Evolutionary conservation across 2,329 filamentous ascomycete genomes (phyloP), one percentile per base, ranked within the genome.

Genomic region (Coniochaeta prunicola): DNA sequence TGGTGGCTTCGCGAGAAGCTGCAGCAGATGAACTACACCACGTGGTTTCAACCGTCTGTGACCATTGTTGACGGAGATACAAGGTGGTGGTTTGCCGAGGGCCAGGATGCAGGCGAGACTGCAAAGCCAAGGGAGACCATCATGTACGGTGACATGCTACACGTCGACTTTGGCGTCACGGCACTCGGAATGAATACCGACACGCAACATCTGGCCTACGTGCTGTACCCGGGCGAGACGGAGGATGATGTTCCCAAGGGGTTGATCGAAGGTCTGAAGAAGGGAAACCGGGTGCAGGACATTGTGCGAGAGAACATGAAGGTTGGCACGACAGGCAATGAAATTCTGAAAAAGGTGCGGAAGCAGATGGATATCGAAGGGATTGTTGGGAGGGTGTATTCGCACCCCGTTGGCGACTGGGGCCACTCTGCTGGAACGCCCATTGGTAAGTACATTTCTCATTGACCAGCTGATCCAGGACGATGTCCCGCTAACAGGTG

Each of bases 1-100:
- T 81, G 78, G 78, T 80, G 77, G 77, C 70, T 80, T 67, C 71
- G 77, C n/a, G 76, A 79, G 40, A 74, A 73, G 63, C 73, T 80
- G 24, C 75, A 78, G 65, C 70, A 71, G 31, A 69, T 78, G 58
- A 80, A 81, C 65, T 80, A 79, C 67, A 77, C 76, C 6, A 80
- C 78, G 4, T 81, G 79, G 79, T 81, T 81, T 63, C 76, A 79
- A 19, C 77, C 78, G 2, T 69, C 70, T 58, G 77, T 80, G 17
- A 74, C 68, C 53, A 72, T 80, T 58, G 63, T 80, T 24, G 70
- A 68, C 2, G 68, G 68, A 38, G 62, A 66, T 13, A 36, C 28
- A 4, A 31, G 17, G 17, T 36, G 17, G 17, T 36, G 30, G 53
- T 55, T 55, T 24, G 53, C 53, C 10, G n/a, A n/a, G n/a, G n/a